phyloP scores from a whole-genome alignment of 257 asterid genomes.

The Ophiorrhiza pumila region DNA sequence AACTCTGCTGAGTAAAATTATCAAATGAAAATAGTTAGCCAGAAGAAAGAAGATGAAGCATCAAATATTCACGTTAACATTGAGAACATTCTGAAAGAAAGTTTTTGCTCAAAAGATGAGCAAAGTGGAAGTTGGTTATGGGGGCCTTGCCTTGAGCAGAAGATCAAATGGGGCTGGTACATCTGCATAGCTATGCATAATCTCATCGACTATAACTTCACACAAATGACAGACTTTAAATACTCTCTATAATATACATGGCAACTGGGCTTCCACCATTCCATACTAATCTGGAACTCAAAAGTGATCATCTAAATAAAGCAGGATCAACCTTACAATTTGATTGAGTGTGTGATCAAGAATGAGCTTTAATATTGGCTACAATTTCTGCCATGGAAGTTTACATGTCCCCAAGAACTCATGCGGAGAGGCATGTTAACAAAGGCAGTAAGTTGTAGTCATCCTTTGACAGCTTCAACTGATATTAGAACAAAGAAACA shows the following conservation, averaged over 20 bases:
- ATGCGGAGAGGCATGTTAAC: background rate
- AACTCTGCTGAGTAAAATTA: too few relatives aligned
- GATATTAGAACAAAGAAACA: background rate
- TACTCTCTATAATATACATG: background rate
- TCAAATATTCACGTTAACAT: background rate
- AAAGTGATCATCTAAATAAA: conserved; percentile 1
- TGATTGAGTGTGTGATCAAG: background rate
- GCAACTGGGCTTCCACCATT: conserved; percentile 4
- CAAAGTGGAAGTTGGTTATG: background rate
- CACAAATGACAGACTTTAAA: background rate
- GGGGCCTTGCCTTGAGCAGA: background rate
- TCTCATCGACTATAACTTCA: background rate
- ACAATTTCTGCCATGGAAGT: background rate
- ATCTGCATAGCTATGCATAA: background rate
- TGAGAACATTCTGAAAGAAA: background rate
- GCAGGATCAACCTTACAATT: conserved; percentile 7
- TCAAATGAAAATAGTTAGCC: background rate
- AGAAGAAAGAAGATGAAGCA: background rate
- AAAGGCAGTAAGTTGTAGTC: conserved; percentile 9
- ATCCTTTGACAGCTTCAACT: conserved; percentile 9
- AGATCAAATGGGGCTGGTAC: background rate
- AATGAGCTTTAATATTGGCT: background rate
- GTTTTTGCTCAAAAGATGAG: background rate
- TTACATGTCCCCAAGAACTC: background rate
- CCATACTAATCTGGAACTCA: conserved; percentile 4